Base-by-base conservation (phyloP, 768 basidiomycete species). In the Lenzites betulinus region DNA sequence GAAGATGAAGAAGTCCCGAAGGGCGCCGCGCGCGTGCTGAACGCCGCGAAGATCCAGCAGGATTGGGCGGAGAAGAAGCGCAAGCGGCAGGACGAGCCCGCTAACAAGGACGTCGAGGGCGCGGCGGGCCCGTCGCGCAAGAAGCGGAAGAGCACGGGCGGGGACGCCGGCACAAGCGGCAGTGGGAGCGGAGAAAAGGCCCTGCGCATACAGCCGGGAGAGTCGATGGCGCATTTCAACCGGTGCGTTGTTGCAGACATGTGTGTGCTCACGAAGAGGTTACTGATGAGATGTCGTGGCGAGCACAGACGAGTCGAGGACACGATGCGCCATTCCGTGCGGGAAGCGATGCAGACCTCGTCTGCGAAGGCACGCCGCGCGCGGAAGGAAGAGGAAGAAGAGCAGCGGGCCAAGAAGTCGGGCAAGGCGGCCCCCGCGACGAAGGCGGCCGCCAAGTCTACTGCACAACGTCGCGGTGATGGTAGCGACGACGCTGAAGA, bases 171-270 rank as follows among this genome's bases (percentile, higher is more conserved):
- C 25, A 49, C 51, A 44, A 49, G 53, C 1, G 62, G 47, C 26
- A 22, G 49, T 15, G 61, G 48, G 2, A 36, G 48, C 16, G 63
- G 52, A 6, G 30, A 13, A 36, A 42, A 51, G 62, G 54, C 49
- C 13, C 68, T 87, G 41, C 75, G 67, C 47, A 90, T 90, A 28
- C 77, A 81, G 58, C 83, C 84, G 0, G 84, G 87, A 44, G 91
- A 93, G 71, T 86, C 89, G 0, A 79, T 92, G 53, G 79, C 82
- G 55, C 87, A 90, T 74, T 93, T 92, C 71, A 88, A 91, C 71
- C 78, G 83, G 90, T 90, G 65, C 52, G 83, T 71, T n/a, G 4
- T 23, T 20, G 20, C 26, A 7, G 8, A 30, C 11, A 3, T 39
- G 3, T 38, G 3, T 11, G 48, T 20, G 30, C 11, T 43, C n/a